Evolutionary conservation across 371 early-diverging fungal species (phyloP).

Genomic region (Syncephalastrum racemosum): DNA sequence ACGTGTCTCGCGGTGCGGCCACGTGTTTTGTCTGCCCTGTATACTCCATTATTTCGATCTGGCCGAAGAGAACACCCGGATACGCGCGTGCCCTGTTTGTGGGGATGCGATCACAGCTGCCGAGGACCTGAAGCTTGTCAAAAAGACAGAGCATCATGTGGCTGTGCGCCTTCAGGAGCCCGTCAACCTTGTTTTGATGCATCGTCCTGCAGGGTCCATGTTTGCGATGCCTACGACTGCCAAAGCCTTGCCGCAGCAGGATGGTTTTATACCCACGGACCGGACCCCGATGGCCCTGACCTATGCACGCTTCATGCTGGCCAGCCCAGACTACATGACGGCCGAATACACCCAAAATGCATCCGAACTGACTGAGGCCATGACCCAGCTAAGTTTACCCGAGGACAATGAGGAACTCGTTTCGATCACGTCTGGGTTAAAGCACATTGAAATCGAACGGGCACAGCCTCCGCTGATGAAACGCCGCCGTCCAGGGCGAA

Average conservation of each 20-base stretch:
- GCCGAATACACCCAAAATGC: conserved; percentile 41
- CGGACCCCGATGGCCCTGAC: conserved; percentile 32
- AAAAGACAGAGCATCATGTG: conserved; percentile 17
- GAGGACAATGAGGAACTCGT: conserved; percentile 46
- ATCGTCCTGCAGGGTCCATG: conserved; percentile 5
- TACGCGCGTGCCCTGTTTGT: conserved; percentile 86
- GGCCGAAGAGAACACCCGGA: conserved; percentile 37
- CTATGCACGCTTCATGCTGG: conserved; percentile 56
- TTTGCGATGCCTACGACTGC: conserved; percentile 1
- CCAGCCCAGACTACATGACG: conserved; percentile 41
- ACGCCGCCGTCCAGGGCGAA: neutral
- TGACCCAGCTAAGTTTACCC: conserved; percentile 40
- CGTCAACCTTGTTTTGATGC: conserved; percentile 7
- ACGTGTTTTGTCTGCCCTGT: conserved; percentile 81
- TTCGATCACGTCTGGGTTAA: conserved; percentile 3
- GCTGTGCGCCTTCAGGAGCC: neutral
- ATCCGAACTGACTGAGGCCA: conserved; percentile 33
- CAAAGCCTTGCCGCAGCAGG: no score
- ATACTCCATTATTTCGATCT: conserved; percentile 71
- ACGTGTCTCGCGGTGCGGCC: conserved; percentile 82
- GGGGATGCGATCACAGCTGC: conserved; percentile 67
- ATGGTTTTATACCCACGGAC: neutral
- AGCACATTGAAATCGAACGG: neutral
- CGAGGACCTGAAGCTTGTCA: conserved; percentile 64
- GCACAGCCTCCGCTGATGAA: conserved; percentile 1